Evolutionary conservation across 306 rosid genomes (phyloP).

Genomic region (Luffa aegyptiaca): DNA sequence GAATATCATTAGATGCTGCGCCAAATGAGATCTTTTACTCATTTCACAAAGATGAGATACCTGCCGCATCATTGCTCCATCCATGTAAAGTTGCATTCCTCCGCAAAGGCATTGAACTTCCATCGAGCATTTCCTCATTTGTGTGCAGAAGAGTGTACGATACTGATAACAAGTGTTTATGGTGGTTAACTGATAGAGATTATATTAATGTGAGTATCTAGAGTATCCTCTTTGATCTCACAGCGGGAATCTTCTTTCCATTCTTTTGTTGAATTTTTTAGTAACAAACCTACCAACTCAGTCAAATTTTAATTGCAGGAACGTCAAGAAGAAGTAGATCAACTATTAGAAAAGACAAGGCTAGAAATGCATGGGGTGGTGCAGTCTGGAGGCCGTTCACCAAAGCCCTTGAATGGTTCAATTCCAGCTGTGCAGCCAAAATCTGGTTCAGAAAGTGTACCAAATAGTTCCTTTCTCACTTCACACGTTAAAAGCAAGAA

Average conservation of each 20-base stretch:
- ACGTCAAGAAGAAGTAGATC: constrained; percentile 82
- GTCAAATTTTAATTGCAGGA: constrained; percentile 33
- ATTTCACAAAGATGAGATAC: constrained; percentile 91
- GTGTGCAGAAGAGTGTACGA: constrained; percentile 88
- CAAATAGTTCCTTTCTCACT: constrained; percentile 52
- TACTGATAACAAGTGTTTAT: constrained; percentile 58
- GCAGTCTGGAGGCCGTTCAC: constrained; percentile 94
- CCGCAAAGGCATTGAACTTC: constrained; percentile 86
- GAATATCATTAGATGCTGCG: constrained; percentile 60
- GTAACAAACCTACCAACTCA: background rate
- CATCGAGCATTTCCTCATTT: constrained; percentile 82
- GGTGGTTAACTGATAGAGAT: constrained; percentile 90
- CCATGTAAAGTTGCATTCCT: constrained; percentile 96
- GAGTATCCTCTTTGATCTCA: background rate
- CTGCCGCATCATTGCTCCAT: constrained; percentile 92
- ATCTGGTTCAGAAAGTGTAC: constrained; percentile 66
- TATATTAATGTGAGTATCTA: constrained; percentile 60
- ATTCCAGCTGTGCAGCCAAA: constrained; percentile 51
- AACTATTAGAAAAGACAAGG: constrained; percentile 62
- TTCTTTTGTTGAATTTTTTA: background rate
- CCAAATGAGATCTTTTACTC: constrained; percentile 90
- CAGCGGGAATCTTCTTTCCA: background rate
- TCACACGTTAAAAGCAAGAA: constrained; percentile 59
- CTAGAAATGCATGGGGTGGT: constrained; percentile 87
- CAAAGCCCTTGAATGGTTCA: constrained; percentile 79